Evolutionary conservation across 2,329 filamentous ascomycete genomes (phyloP).

Genomic region (Pseudogymnoascus sp.): DNA sequence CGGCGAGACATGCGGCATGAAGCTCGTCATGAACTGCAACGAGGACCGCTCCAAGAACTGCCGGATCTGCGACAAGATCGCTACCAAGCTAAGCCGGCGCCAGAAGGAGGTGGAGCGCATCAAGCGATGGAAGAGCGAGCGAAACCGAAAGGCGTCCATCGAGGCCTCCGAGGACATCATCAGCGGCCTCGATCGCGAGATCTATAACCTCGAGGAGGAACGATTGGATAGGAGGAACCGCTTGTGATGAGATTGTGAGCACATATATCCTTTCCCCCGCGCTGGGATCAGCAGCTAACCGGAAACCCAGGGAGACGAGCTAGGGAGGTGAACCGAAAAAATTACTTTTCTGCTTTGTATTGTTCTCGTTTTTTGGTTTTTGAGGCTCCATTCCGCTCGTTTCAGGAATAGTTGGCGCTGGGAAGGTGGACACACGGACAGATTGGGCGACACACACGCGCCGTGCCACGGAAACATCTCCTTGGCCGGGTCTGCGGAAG

Average conservation of each 20-base stretch:
- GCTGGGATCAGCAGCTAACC: neutral
- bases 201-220: slow-evolving; percentile 38
- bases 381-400: slow-evolving; percentile 1
- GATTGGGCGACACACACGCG: neutral
- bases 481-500: neutral
- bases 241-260: neutral
- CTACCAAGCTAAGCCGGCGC: slow-evolving; percentile 71
- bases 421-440: neutral
- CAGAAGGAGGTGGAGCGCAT: slow-evolving; percentile 68
- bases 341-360: slow-evolving; percentile 3
- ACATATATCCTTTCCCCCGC: neutral
- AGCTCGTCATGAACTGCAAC: slow-evolving; percentile 71
- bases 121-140: slow-evolving; percentile 62
- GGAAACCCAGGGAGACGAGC: neutral
- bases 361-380: neutral
- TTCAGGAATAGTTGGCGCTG: slow-evolving; percentile 4
- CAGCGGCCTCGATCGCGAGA: slow-evolving; percentile 53
- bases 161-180: slow-evolving; percentile 64
- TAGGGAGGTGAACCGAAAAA: neutral
- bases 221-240: slow-evolving; percentile 28
- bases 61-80: slow-evolving; percentile 80
- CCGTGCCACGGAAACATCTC: neutral
- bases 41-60: slow-evolving; percentile 54
- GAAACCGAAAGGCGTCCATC: slow-evolving; percentile 57
- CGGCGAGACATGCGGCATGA: slow-evolving; percentile 92